A percentile compares a stretch with the other conserved stretches of the same genome.
Conservation (phyloP, 371 early-diverging fungal genomes). For the Smittium culicis region DNA sequence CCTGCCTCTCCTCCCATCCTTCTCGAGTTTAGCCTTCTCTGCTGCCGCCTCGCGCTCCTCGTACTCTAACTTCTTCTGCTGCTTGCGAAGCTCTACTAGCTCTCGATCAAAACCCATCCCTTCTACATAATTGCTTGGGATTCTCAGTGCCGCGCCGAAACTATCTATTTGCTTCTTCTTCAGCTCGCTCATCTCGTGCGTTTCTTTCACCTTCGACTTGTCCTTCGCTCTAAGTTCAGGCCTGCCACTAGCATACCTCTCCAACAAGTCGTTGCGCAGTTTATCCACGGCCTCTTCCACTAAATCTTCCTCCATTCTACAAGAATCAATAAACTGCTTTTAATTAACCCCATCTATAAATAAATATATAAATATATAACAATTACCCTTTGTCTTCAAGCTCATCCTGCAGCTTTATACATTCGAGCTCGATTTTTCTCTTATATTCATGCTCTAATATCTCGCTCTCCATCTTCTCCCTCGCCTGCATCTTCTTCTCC, state of each 20-base stretch:
- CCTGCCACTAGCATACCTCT: too few species aligned
- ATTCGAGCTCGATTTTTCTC: slow-evolving; percentile 72
- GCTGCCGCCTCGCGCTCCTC: slow-evolving; percentile 35
- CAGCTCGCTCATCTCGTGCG: slow-evolving; percentile 54
- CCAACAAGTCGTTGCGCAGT: slow-evolving; percentile 49
- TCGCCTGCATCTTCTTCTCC: slow-evolving; percentile 3
- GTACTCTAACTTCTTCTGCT: slow-evolving; percentile 33
- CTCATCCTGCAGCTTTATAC: slow-evolving; percentile 56
- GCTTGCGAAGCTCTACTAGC: slow-evolving; percentile 43
- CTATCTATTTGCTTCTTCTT: slow-evolving; percentile 50
- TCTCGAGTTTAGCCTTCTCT: slow-evolving; percentile 12
- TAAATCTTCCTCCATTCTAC: too few species aligned
- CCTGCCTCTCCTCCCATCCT: not conserved
- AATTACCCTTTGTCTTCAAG: slow-evolving; percentile 43
- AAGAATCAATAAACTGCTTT: too few species aligned
- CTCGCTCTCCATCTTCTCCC: slow-evolving; percentile 41
- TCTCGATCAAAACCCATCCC: slow-evolving; percentile 74
- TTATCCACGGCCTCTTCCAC: slow-evolving; percentile 39
- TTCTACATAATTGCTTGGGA: slow-evolving; percentile 48
- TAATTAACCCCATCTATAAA: too few species aligned
- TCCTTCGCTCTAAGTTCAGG: slow-evolving; percentile 32
- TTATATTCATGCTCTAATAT: slow-evolving; percentile 74
- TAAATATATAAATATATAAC: not conserved
- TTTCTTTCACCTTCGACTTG: slow-evolving; percentile 35
- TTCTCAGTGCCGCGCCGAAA: slow-evolving; percentile 53